Percentiles rank a stretch among this genome's conserved stretches.
Conservation (phyloP, 257 asterid species). For the Apocynum venetum region DNA sequence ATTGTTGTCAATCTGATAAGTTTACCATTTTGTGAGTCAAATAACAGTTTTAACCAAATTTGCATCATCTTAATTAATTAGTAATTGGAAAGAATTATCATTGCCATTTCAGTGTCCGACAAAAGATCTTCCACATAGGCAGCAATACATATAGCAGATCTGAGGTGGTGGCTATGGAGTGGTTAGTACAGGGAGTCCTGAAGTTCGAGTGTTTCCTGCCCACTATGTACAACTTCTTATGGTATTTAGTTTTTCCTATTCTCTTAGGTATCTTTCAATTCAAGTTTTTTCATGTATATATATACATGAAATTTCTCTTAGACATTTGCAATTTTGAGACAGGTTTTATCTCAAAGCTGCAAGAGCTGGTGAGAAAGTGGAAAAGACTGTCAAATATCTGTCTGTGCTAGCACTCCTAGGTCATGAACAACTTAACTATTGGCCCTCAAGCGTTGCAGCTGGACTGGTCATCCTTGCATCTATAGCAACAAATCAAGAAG, state of each 20-base stretch:
- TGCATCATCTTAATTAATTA: background rate
- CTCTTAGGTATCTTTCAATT: background rate
- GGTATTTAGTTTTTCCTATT: constrained; percentile 40
- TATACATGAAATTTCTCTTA: background rate
- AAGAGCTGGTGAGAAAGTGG: constrained; percentile 52
- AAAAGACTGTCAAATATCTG: constrained; percentile 61
- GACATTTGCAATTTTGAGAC: constrained; percentile 17
- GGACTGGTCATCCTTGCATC: constrained; percentile 82
- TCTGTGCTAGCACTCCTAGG: constrained; percentile 77
- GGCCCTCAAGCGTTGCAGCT: constrained; percentile 98
- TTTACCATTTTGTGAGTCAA: background rate
- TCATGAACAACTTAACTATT: constrained; percentile 80
- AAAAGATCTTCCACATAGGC: constrained; percentile 56
- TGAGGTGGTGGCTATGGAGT: constrained; percentile 99
- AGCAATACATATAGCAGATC: constrained; percentile 50
- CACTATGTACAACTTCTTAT: constrained; percentile 72
- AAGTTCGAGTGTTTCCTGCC: constrained; percentile 87
- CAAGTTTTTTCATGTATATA: background rate
- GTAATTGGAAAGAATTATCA: background rate
- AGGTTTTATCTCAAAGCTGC: constrained; percentile 92
- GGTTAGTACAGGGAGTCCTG: constrained; percentile 94
- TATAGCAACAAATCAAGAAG: constrained; percentile 50
- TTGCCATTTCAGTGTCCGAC: constrained; percentile 44
- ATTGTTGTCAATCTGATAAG: background rate
- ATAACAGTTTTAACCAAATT: background rate